These are phyloP conservation scores for Coleophoma crateriformis DNA, from an alignment of 2,329 filamentous ascomycete genomes.

Conservation along the genomic window DNA sequence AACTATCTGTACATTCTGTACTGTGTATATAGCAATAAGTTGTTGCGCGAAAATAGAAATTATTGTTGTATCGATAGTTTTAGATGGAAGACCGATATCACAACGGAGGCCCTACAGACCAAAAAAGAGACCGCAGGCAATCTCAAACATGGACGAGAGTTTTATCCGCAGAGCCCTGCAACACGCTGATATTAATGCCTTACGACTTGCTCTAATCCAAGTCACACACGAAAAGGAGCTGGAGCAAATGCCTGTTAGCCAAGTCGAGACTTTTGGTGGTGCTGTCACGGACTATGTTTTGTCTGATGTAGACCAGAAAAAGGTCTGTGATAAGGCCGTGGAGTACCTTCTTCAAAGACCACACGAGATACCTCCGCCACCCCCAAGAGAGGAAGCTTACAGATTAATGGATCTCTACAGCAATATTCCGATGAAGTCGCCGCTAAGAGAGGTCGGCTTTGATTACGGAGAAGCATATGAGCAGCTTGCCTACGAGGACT, in stretches of 20 bases:
- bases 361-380: not conserved
- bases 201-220: not conserved
- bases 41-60: no score
- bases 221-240: not conserved
- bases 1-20: no score
- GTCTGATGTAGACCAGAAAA: not conserved
- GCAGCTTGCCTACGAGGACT: no score
- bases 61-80: no score
- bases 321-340: not conserved
- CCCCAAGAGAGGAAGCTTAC: not conserved
- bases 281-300: not conserved
- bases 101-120: no score
- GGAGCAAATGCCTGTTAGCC: not conserved
- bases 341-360: not conserved
- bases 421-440: no score
- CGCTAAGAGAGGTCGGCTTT: no score
- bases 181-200: not conserved
- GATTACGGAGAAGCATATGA: no score
- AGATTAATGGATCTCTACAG: no score
- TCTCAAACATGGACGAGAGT: slow-evolving; percentile 31
- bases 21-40: no score
- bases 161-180: not conserved
- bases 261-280: not conserved
- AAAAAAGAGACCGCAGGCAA: no score
- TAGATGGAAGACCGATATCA: no score